Base-by-base conservation (phyloP, 78 protist genomes). In the Dictyostelium intermedium region DNA sequence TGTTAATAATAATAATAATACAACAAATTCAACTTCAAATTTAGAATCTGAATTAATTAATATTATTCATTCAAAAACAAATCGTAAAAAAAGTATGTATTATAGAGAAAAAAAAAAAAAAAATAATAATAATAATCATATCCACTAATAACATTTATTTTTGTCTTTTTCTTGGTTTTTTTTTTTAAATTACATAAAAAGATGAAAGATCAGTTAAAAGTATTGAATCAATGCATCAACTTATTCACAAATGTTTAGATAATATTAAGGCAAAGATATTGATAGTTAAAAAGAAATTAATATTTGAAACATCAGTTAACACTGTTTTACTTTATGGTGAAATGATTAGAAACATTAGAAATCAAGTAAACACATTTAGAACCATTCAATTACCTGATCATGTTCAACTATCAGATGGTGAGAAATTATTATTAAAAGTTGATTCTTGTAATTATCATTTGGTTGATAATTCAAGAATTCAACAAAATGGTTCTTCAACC, bases 321-420 rank as follows among this genome's bases (percentile, higher is more conserved):
- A 45, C 32, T 5, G 87, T 39, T 13, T 45, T 89, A 53, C 45
- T 34, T 50, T 74, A 74, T 45, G 87, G 94, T 50, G 87, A 89
- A 35, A 89, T 69, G 34, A 89, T 89, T 34, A 79, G 94, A 47
- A 89, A 89, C 47, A 89, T 89, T 43, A 74, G 94, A 56, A 89
- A 89, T 69, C 94, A 89, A 70, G 60, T 89, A 18, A 89, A 89
- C 73, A 80, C 70, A 23, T 76, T 89, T 34, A 89, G 94, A 80
- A 89, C 87, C 5, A n/a, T 89, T 20, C 82, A 84, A 63, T 47
- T 89, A n/a, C 94, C 94, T 11, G 87, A 89, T 7, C 37, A 78
- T 45, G 74, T 89, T 18, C 14, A 37, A 27, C 34, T 89, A 30
- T 63, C 69, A 25, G 94, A 89, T 45, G 85, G 87, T 80, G 94